Conservation (phyloP, 768 basidiomycete species). For the Rubroboletus satanas region DNA sequence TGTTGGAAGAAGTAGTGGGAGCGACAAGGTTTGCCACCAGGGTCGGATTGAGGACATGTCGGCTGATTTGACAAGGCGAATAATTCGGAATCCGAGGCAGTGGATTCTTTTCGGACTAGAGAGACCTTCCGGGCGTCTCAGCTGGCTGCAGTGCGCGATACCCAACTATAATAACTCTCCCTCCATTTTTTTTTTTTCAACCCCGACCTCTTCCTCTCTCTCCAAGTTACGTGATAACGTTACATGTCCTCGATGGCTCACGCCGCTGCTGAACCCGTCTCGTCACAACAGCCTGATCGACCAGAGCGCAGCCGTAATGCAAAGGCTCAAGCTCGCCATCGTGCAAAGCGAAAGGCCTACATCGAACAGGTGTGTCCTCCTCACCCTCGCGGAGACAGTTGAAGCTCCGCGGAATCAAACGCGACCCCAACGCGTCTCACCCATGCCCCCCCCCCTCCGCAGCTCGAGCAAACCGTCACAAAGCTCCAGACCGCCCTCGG, state of each 20-base stretch:
- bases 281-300: conserved; percentile 48
- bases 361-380: conserved; percentile 66
- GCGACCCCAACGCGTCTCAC: conserved; percentile 8
- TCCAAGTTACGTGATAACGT: conserved; percentile 40
- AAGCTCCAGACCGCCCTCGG: conserved; percentile 76
- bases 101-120: conserved; percentile 25
- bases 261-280: conserved; percentile 43
- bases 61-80: conserved; percentile 43
- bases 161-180: conserved; percentile 35
- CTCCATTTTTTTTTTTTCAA: conserved; percentile 37
- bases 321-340: conserved; percentile 84
- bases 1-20: conserved; percentile 17
- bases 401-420: conserved; percentile 8
- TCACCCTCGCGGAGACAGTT: neutral
- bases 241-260: conserved; percentile 57
- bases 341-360: conserved; percentile 90
- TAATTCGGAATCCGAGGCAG: conserved; percentile 45
- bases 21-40: conserved; percentile 34
- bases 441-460: neutral
- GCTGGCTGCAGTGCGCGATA: conserved; percentile 8
- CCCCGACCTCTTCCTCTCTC: conserved; percentile 47
- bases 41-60: conserved; percentile 32
- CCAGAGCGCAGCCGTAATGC: conserved; percentile 86
- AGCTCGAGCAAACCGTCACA: conserved; percentile 85
- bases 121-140: conserved; percentile 24